These are phyloP conservation scores for Somion occarium DNA, from an alignment of 1,284 basidiomycete species.

Conservation along the genomic window DNA sequence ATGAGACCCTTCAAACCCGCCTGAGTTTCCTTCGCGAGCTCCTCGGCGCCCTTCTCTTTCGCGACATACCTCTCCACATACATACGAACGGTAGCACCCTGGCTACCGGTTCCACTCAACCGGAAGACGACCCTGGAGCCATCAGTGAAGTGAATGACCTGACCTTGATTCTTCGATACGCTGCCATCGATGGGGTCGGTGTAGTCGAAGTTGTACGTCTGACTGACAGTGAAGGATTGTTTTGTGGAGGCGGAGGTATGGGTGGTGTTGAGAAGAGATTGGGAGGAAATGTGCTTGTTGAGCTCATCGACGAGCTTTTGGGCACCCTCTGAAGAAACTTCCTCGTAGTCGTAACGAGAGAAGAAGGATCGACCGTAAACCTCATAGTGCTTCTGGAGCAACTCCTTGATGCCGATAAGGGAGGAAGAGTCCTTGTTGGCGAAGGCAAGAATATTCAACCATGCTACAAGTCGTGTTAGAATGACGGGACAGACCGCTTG, in stretches of 20 bases:
- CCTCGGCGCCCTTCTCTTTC: constrained; percentile 63
- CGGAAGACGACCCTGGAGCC: constrained; percentile 95
- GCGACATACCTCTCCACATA: constrained; percentile 90
- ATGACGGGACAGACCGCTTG: constrained; percentile 7
- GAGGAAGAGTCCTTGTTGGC: constrained; percentile 82
- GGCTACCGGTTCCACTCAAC: constrained; percentile 91
- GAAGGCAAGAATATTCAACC: constrained; percentile 95
- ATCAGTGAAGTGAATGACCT: constrained; percentile 89
- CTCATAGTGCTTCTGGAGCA: constrained; percentile 84
- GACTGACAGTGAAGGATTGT: constrained; percentile 75
- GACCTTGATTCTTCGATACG: constrained; percentile 93
- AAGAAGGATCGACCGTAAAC: constrained; percentile 98
- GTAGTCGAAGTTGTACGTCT: constrained; percentile 89
- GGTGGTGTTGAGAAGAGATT: constrained; percentile 62
- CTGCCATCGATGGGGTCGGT: constrained; percentile 96
- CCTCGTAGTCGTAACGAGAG: constrained; percentile 98
- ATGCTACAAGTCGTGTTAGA: constrained; percentile 50
- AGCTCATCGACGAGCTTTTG: constrained; percentile 81
- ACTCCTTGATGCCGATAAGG: constrained; percentile 82
- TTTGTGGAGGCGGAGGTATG: constrained; percentile 65
- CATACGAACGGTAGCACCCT: constrained; percentile 92
- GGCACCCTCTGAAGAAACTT: constrained; percentile 89
- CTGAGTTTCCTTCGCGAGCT: constrained; percentile 76
- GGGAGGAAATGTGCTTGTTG: constrained; percentile 64
- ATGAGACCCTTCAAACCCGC: constrained; percentile 94